A percentile compares a stretch with the other conserved stretches of the same genome.
phyloP scores from a whole-genome alignment of 805 yeast genomes.

The Lipomyces japonicus region DNA sequence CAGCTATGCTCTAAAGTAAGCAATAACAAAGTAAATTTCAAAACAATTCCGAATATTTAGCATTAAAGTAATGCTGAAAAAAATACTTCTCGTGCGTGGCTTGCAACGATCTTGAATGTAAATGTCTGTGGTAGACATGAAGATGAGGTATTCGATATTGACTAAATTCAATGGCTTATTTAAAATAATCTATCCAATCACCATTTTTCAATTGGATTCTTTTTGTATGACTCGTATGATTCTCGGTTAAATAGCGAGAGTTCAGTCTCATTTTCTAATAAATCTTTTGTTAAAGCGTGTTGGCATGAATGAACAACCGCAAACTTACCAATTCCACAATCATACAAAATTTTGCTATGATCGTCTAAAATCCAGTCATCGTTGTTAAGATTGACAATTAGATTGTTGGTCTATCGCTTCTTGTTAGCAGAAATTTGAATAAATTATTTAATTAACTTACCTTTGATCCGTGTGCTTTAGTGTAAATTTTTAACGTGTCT shows the following conservation, averaged over 20 bases:
- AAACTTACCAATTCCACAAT: conserved; percentile 45
- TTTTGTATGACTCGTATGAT: conserved; percentile 65
- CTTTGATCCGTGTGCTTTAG: conserved; percentile 92
- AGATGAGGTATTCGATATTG: neutral
- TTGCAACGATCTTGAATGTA: neutral
- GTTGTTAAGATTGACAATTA: conserved; percentile 85
- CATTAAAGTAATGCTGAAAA: too few species aligned
- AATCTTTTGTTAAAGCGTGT: too few species aligned
- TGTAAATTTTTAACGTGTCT: conserved; percentile 64
- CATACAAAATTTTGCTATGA: conserved; percentile 43
- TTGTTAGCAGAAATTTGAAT: neutral
- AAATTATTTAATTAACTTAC: conserved; percentile 3
- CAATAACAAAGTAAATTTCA: too few species aligned
- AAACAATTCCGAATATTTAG: too few species aligned
- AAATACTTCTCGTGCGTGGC: too few species aligned
- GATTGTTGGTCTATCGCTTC: conserved; percentile 60
- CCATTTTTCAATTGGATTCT: conserved; percentile 92
- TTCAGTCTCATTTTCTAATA: conserved; percentile 81
- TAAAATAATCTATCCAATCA: conserved; percentile 32
- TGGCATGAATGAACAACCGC: conserved; percentile 2
- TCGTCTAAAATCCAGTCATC: conserved; percentile 64
- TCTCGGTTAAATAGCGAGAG: conserved; percentile 69
- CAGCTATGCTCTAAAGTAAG: too few species aligned
- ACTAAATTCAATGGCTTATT: neutral
- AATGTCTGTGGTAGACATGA: neutral